Conservation (phyloP, 2,329 filamentous ascomycete genomes). For the Truncatella angustata region DNA sequence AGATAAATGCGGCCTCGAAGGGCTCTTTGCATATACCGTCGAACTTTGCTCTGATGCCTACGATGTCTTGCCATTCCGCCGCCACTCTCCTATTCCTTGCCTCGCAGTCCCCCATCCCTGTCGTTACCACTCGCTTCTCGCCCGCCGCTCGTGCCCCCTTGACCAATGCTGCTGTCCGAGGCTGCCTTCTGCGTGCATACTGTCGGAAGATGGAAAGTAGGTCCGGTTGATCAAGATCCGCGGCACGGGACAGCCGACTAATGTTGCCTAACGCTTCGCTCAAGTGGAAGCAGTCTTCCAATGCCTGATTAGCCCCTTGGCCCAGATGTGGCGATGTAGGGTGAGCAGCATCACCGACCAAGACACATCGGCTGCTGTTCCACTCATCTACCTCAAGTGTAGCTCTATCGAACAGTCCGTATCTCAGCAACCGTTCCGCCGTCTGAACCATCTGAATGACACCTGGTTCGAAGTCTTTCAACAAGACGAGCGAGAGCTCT, state of each 20-base stretch:
- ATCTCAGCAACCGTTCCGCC: constrained; percentile 23
- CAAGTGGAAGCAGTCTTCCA: constrained; percentile 13
- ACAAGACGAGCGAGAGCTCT: constrained; percentile 10
- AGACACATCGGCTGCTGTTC: constrained; percentile 19
- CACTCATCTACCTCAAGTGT: constrained; percentile 20
- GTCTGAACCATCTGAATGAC: constrained; percentile 17
- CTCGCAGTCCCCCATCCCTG: constrained; percentile 3
- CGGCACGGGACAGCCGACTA: background rate
- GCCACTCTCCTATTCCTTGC: background rate
- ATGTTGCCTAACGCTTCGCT: constrained; percentile 3
- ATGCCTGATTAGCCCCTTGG: constrained; percentile 21
- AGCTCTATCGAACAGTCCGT: constrained; percentile 23
- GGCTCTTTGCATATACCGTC: constrained; percentile 8
- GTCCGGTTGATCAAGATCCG: background rate
- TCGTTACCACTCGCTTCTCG: constrained; percentile 15
- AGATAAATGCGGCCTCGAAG: no score
- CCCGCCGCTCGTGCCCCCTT: constrained; percentile 19
- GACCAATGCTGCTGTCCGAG: constrained; percentile 19
- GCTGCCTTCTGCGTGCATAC: constrained; percentile 19
- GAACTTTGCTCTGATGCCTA: background rate
- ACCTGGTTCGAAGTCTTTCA: constrained; percentile 17
- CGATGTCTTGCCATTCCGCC: constrained; percentile 5
- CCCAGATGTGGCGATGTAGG: constrained; percentile 24
- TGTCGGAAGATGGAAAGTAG: constrained; percentile 1
- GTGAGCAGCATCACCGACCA: constrained; percentile 23